Conservation (phyloP, 2,329 filamentous ascomycete species). For the Xenoacremonium recifei region DNA sequence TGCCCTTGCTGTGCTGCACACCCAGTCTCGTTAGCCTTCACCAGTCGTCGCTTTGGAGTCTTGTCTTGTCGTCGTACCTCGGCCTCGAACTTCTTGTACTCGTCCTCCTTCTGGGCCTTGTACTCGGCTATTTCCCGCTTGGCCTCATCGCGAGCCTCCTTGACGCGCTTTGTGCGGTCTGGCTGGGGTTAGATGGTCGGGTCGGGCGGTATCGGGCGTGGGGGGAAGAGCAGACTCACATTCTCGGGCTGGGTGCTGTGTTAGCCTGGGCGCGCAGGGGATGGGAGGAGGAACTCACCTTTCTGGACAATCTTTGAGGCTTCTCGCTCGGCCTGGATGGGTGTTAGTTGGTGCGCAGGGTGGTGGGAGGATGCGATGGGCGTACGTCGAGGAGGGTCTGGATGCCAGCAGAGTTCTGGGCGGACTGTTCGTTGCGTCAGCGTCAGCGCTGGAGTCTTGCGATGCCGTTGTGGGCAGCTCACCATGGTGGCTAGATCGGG, state of each 20-base stretch:
- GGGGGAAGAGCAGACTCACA: constrained; percentile 56
- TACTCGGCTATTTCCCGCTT: constrained; percentile 98
- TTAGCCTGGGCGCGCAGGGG: background rate
- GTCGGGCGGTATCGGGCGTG: background rate
- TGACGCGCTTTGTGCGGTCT: constrained; percentile 89
- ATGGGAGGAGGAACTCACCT: constrained; percentile 53
- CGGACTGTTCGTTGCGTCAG: constrained; percentile 62
- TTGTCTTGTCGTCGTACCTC: constrained; percentile 41
- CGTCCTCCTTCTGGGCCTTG: constrained; percentile 82
- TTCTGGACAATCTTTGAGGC: constrained; percentile 99
- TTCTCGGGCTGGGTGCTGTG: constrained; percentile 65
- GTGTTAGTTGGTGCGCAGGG: constrained; percentile 5
- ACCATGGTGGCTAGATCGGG: background rate
- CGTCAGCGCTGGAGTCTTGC: constrained; percentile 14
- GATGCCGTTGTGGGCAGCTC: background rate
- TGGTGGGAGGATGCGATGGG: constrained; percentile 12
- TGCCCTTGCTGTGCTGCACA: constrained; percentile 82
- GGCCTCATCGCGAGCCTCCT: constrained; percentile 92
- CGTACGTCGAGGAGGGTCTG: constrained; percentile 97
- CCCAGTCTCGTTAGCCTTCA: background rate
- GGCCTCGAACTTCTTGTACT: constrained; percentile 93
- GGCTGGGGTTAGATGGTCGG: constrained; percentile 8
- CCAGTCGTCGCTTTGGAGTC: background rate
- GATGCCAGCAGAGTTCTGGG: constrained; percentile 97
- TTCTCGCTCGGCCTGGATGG: constrained; percentile 82